These are phyloP conservation scores for Syncephalastrum racemosum DNA, from an alignment of 371 early-diverging fungal genomes.

Conservation along the genomic window DNA sequence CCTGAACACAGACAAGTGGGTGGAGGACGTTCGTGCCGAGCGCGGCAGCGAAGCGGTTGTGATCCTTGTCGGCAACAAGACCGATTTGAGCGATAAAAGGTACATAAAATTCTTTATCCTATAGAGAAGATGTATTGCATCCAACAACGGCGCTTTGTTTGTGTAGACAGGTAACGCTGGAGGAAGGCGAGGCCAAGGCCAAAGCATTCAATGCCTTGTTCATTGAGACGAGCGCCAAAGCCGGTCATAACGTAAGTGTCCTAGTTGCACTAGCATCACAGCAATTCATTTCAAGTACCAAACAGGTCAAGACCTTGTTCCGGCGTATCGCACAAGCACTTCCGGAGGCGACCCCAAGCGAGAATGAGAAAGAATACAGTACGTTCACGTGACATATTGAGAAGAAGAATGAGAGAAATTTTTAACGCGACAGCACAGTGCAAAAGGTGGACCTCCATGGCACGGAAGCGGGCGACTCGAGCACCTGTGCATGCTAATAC, in stretches of 20 bases:
- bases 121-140: background rate
- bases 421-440: no score
- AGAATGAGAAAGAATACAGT: no score
- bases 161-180: constrained; percentile 82
- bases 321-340: constrained; percentile 89
- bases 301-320: constrained; percentile 80
- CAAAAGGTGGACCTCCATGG: no score
- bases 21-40: constrained; percentile 96
- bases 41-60: constrained; percentile 96
- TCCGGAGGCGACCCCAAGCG: constrained; percentile 44
- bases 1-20: constrained; percentile 95
- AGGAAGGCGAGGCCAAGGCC: constrained; percentile 94
- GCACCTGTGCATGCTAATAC: no score
- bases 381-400: no score
- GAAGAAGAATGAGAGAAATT: no score
- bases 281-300: background rate
- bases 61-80: constrained; percentile 98
- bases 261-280: no score
- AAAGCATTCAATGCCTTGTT: constrained; percentile 92
- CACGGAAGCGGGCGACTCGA: no score
- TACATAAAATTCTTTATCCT: constrained; percentile 16
- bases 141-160: constrained; percentile 3
- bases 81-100: constrained; percentile 92
- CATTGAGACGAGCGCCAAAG: constrained; percentile 96
- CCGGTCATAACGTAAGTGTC: constrained; percentile 85